These are phyloP conservation scores for Sorghum bicolor DNA, from an alignment of 176 grass and related monocot genomes.

Conservation along the genomic window DNA sequence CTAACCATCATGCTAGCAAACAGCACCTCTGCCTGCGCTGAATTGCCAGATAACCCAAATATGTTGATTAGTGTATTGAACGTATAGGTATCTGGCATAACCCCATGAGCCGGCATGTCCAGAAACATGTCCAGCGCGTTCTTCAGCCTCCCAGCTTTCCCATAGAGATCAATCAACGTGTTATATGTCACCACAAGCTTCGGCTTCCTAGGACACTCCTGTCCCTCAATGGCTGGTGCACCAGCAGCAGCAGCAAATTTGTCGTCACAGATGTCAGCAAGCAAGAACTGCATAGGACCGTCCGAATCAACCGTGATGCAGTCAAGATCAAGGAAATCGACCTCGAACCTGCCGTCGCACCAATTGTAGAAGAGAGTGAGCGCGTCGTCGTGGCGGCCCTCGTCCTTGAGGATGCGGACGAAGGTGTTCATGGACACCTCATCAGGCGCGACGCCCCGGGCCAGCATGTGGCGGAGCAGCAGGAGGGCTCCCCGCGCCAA, in stretches of 20 bases:
- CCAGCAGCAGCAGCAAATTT: slow-evolving; percentile 4
- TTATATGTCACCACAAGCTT: slow-evolving; percentile 61
- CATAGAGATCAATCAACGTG: slow-evolving; percentile 64
- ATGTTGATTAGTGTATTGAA: slow-evolving; percentile 63
- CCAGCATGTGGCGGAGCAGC: slow-evolving; percentile 57
- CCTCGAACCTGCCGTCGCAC: slow-evolving; percentile 53
- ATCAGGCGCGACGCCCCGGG: slow-evolving; percentile 44
- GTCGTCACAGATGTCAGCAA: slow-evolving; percentile 33
- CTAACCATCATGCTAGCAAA: slow-evolving; percentile 52
- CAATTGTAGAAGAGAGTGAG: slow-evolving; percentile 49
- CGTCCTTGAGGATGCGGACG: slow-evolving; percentile 61
- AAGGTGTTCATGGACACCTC: slow-evolving; percentile 74
- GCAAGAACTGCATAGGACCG: slow-evolving; percentile 46
- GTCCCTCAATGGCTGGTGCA: background rate
- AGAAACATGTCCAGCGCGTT: slow-evolving; percentile 49
- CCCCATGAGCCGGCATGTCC: slow-evolving; percentile 38
- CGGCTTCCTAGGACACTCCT: slow-evolving; percentile 26
- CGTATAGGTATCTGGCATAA: slow-evolving; percentile 52
- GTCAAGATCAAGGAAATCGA: slow-evolving; percentile 54
- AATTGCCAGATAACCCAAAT: slow-evolving; percentile 35
- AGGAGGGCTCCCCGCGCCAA: slow-evolving; percentile 46
- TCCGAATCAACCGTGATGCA: slow-evolving; percentile 21
- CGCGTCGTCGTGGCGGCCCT: slow-evolving; percentile 35
- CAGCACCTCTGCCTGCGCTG: slow-evolving; percentile 41
- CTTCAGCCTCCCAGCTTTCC: slow-evolving; percentile 56